Evolutionary conservation across 805 yeast genomes (phyloP), one percentile per base, ranked within the genome.

Genomic region (Lipomyces chichibuensis): DNA sequence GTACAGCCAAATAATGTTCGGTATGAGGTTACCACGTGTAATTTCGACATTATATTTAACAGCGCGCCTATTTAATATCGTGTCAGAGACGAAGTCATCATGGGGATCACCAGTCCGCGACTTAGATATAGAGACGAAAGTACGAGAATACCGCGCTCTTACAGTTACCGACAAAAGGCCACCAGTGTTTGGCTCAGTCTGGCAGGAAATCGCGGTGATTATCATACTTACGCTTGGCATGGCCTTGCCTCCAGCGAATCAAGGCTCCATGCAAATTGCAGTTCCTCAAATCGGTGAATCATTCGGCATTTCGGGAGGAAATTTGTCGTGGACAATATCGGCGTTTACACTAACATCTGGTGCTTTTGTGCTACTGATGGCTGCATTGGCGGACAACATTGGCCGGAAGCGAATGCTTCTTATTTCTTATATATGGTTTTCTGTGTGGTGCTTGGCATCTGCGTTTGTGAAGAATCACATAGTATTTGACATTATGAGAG

Each of bases 341-440:
- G 73, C 82, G 27, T 78, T 82, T 25, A 73, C 75, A 54, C 74
- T 83, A n/a, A 82, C 83, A 0, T 77, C 78, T 59, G 85, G 84
- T 8, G 74, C 83, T 3, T 78, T 80, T 59, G 72, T 83, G 29
- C 72, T 83, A 29, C 63, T 83, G 13, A 78, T 80, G 78, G 85
- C 85, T 11, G 17, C 81, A 35, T 69, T 83, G 25, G 81, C 84
- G 0, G 85, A 83, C 73, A 77, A 80, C 0, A 74, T 83, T 71
- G 84, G 84, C 14, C 74, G 85, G 32, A 81, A 77, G 64, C 75
- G 76, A 32, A 76, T 82, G 11, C 72, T 83, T 17, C 52, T 81
- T 1, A 68, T 74, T 8, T 79, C 82, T 11, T 82, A 75, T 58
- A 25, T 70, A 11, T 67, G 74, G 20, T 81, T 70, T 65, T 76